Base-by-base conservation (phyloP, 192 early-diverging fungal genomes). In the Linnemannia elongata region DNA sequence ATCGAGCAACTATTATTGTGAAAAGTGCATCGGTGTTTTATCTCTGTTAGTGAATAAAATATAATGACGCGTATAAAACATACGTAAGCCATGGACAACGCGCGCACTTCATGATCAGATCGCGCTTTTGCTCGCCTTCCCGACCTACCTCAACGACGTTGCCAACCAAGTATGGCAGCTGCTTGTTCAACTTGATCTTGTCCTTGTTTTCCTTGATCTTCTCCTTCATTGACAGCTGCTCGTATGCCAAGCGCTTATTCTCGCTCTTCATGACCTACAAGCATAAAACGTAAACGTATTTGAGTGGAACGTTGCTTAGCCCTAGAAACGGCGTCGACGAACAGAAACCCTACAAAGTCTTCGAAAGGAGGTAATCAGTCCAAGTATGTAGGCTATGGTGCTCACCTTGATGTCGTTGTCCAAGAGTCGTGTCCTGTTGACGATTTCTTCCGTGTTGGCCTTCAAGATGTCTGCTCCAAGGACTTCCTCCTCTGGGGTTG, bases 111-210 rank as follows among this genome's bases (percentile, higher is more conserved):
- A 33, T 33, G 49, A 52, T 22, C 30, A 42, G 41, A 49, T 39
- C 42, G 9, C 39, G 41, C 27, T 80, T 15, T 41, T 8, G n/a
- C 22, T 82, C 13, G 22, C 69, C 27, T n/a, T 36, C 38, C 15
- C 44, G 12, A 68, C 78, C 41, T 90, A 97, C 95, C 94, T 99
- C 98, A 45, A 99, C 97, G 49, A 99, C 96, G 86, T 97, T 99
- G 33, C 96, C 94, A 41, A 99, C 98, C 79, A 99, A 89, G 88
- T 99, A 99, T 52, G 98, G 98, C 71, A 99, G 92, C 89, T 98
- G 97, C 90, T 96, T 97, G 91, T 99, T 98, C 88, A 99, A 90
- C 90, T 97, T 98, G 90, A 99, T 97, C 91, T 99, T 99, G 83
- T 99, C 97, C 88, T 97, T 94, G 91, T 98, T 99, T 75, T 99